Evolutionary conservation across 768 basidiomycete genomes (phyloP), one percentile per base, ranked within the genome.

Genomic region (Phlegmacium glaucopus): DNA sequence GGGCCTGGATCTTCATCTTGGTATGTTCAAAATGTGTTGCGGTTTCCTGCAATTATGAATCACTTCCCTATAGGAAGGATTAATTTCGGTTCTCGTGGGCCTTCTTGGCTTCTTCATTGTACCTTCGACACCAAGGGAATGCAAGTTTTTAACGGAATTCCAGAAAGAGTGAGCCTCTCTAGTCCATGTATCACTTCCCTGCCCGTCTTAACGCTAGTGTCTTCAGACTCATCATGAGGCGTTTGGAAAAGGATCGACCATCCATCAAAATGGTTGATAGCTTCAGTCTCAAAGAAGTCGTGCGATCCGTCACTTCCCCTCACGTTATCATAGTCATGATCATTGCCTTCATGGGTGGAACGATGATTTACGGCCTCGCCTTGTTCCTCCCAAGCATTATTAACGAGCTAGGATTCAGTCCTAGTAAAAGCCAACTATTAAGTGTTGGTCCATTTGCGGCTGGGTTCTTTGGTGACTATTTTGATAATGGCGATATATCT

Each of bases 31-130:
- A 22, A 22, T 22, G 22, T 38, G 25, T 11, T 11, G n/a, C 32
- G 32, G 6, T 12, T 38, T 22, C 12, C 26, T 8, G 16, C 12
- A 18, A 22, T 22, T 22, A 2, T 26, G 30, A n/a, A 28, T 46
- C 4, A 30, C 16, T 22, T 45, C 29, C 43, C 28, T 10, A 34
- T 17, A 36, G 44, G 39, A 50, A 50, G 29, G 44, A 40, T 35
- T 42, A 12, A 76, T 83, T 56, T 77, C 78, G 1, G 61, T 73
- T 36, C 42, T 76, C 3, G 70, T 78, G 47, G 82, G 80, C 1
- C 25, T 74, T 10, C 28, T 61, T 22, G 65, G 71, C 0, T 77
- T 72, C 63, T 72, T 69, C 48, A 44, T 71, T 29, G 56, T 69
- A 11, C 69, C 69, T 6, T 61, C 61, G 9, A 66, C 69, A 2